These are phyloP conservation scores for Meripilus lineatus DNA, from an alignment of 1,284 basidiomycete genomes.

Conservation along the genomic window DNA sequence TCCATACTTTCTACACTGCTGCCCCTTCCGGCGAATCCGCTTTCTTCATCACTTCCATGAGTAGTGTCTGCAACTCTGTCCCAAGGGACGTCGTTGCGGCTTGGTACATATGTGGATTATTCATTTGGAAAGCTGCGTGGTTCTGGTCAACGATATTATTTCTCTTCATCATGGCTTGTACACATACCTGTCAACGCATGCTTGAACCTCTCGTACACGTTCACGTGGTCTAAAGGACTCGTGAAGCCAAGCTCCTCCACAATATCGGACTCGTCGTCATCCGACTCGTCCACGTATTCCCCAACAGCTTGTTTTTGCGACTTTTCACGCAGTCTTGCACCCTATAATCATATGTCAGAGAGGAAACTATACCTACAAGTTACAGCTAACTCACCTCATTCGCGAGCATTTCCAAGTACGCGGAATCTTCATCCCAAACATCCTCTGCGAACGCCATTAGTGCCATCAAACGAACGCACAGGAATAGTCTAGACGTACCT, in stretches of 20 bases:
- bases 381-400: slow-evolving; percentile 51
- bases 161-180: not conserved
- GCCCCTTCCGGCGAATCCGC: too few species aligned
- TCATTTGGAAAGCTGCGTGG: slow-evolving; percentile 62
- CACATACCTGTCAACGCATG: slow-evolving; percentile 62
- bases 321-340: slow-evolving; percentile 63
- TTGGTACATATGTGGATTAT: slow-evolving; percentile 62
- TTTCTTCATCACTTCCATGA: slow-evolving; percentile 78
- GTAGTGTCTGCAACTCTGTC: slow-evolving; percentile 68
- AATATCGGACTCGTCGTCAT: slow-evolving; percentile 51
- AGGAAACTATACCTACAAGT: slow-evolving; percentile 4
- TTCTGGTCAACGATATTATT: not conserved
- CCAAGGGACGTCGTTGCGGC: slow-evolving; percentile 63
- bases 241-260: slow-evolving; percentile 79
- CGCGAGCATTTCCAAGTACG: slow-evolving; percentile 76
- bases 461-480: slow-evolving; percentile 8
- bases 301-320: slow-evolving; percentile 39
- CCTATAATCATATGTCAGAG: slow-evolving; percentile 33
- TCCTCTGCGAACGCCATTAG: slow-evolving; percentile 44
- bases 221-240: slow-evolving; percentile 69
- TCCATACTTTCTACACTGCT: too few species aligned
- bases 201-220: slow-evolving; percentile 73
- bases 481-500: slow-evolving; percentile 35
- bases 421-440: slow-evolving; percentile 82
- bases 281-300: slow-evolving; percentile 41